Conservation (phyloP, 139 green algal genomes). For the Choricystis sp. region DNA sequence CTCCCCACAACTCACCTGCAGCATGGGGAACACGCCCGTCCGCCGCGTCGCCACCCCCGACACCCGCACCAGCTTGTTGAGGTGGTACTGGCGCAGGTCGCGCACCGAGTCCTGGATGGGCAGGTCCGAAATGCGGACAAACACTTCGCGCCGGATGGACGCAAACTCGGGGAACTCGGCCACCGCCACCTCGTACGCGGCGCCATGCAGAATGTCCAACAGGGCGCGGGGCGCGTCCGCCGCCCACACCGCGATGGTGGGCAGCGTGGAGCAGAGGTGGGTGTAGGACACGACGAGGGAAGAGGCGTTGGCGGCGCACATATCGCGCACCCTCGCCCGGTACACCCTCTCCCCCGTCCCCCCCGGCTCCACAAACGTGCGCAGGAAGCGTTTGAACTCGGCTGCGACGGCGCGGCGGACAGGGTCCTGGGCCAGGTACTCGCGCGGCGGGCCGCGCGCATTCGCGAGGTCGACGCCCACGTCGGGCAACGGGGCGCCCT, state of each 20-base stretch:
- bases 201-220: slow-evolving; percentile 59
- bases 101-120: slow-evolving; percentile 78
- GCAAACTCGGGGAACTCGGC: slow-evolving; percentile 28
- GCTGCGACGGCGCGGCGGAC: slow-evolving; percentile 34
- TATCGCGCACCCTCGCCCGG: slow-evolving; percentile 30
- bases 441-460: slow-evolving; percentile 31
- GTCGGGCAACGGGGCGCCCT: slow-evolving; percentile 9
- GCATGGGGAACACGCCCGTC: slow-evolving; percentile 94
- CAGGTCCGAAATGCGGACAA: slow-evolving; percentile 77
- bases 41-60: slow-evolving; percentile 86
- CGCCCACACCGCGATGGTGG: slow-evolving; percentile 60
- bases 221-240: slow-evolving; percentile 61
- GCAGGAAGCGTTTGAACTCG: slow-evolving; percentile 51
- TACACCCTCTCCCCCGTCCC: slow-evolving; percentile 39
- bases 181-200: slow-evolving; percentile 25
- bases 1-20: slow-evolving; percentile 31
- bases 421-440: slow-evolving; percentile 44
- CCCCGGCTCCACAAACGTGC: slow-evolving; percentile 31
- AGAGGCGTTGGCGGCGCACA: slow-evolving; percentile 50
- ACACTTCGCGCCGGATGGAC: slow-evolving; percentile 37
- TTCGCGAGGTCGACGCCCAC: slow-evolving; percentile 40
- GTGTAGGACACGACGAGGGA: slow-evolving; percentile 74
- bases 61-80: slow-evolving; percentile 74
- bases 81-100: slow-evolving; percentile 74
- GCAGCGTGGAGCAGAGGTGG: slow-evolving; percentile 46